Percentiles rank a stretch among this genome's conserved stretches.
These are phyloP conservation scores for Aegilops speltoides DNA, from an alignment of 176 grass and related monocot species.

Conservation along the genomic window DNA sequence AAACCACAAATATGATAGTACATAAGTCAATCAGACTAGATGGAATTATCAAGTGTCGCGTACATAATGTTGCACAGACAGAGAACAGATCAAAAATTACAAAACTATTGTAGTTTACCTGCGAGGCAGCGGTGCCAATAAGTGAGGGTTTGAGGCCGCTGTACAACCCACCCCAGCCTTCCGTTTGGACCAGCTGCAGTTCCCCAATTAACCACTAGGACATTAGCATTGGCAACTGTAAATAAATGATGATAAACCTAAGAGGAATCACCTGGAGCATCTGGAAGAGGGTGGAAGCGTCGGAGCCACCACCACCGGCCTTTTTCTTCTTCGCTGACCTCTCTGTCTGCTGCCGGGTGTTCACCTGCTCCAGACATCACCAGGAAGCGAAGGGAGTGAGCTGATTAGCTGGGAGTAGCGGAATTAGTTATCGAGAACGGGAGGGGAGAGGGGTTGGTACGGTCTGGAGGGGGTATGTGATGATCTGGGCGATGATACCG, in stretches of 20 bases:
- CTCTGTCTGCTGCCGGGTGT: constrained; percentile 95
- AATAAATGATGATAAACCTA: not conserved
- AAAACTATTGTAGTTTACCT: constrained; percentile 42
- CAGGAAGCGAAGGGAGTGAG: not conserved
- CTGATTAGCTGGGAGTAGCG: not conserved
- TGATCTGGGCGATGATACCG: constrained; percentile 92
- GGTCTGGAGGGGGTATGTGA: constrained; percentile 90
- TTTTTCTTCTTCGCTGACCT: constrained; percentile 73
- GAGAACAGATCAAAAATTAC: not conserved
- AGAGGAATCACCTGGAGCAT: constrained; percentile 71
- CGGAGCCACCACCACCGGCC: not conserved
- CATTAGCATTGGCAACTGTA: not conserved
- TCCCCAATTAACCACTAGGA: not conserved
- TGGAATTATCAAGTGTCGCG: not conserved
- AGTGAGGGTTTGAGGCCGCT: constrained; percentile 96
- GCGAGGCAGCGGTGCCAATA: constrained; percentile 82
- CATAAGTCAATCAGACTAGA: not conserved
- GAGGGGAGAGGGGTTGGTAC: constrained; percentile 21
- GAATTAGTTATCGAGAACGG: not conserved
- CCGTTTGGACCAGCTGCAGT: constrained; percentile 70
- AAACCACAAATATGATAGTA: not conserved
- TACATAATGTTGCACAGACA: not conserved
- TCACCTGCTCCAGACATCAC: constrained; percentile 53
- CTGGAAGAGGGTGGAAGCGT: constrained; percentile 59
- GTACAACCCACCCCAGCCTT: constrained; percentile 92